Evolutionary conservation across 2,329 filamentous ascomycete species (phyloP).

Genomic region (Trematosphaeria pertusa): DNA sequence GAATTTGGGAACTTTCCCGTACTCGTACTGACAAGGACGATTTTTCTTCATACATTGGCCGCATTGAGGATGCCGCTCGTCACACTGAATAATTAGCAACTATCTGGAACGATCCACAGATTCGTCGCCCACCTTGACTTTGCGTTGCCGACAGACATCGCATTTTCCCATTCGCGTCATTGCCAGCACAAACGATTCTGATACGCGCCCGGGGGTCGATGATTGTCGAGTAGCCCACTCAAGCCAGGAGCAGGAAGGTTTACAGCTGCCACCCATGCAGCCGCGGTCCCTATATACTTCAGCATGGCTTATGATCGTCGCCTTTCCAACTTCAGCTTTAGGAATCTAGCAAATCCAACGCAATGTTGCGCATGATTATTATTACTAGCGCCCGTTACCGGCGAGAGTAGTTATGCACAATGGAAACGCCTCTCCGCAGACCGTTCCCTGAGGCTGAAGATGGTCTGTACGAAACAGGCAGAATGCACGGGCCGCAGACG

Average conservation of each 20-base stretch:
- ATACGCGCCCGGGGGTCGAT: too few relatives aligned
- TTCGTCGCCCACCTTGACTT: constrained; percentile 8
- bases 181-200: background rate
- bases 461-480: background rate
- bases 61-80: constrained; percentile 8
- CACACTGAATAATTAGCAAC: constrained; percentile 7
- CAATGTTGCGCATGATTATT: too few relatives aligned
- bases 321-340: too few relatives aligned
- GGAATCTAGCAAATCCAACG: too few relatives aligned
- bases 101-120: background rate
- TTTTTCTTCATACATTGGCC: constrained; percentile 14
- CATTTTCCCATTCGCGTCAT: constrained; percentile 11
- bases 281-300: background rate
- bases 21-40: constrained; percentile 10
- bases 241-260: too few relatives aligned
- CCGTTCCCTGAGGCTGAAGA: background rate
- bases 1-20: background rate
- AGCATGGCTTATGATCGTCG: too few relatives aligned
- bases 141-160: constrained; percentile 10
- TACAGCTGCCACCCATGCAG: background rate
- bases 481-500: background rate
- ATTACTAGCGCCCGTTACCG: too few relatives aligned
- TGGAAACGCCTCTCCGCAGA: background rate
- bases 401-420: too few relatives aligned
- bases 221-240: too few relatives aligned